Percentiles rank a stretch among this genome's conserved stretches.
phyloP scores from a whole-genome alignment of 768 basidiomycete genomes.

The Coprinopsis cinerea region DNA sequence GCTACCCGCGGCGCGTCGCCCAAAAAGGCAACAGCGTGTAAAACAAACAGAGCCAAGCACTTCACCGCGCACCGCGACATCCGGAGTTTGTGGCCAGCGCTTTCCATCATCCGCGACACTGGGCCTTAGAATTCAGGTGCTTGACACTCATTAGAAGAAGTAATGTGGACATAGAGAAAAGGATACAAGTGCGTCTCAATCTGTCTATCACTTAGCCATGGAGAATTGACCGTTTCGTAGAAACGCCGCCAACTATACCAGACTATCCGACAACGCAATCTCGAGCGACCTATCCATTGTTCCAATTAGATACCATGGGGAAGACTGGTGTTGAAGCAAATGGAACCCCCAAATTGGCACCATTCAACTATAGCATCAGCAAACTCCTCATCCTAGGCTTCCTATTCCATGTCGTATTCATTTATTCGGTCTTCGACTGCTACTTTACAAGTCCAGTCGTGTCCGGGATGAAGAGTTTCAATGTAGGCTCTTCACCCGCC shows the following conservation, averaged over 20 bases:
- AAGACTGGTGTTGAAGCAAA: neutral
- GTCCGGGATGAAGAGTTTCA: slow-evolving; percentile 63
- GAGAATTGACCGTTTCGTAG: no score
- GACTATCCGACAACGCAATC: no score
- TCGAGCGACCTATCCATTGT: no score
- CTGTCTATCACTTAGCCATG: no score
- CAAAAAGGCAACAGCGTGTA: neutral
- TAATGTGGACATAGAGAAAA: no score
- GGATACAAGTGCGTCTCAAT: no score
- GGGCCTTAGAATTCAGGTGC: no score
- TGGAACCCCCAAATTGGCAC: neutral
- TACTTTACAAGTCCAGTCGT: slow-evolving; percentile 85
- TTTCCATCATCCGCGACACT: no score
- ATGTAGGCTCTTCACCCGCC: slow-evolving; percentile 41
- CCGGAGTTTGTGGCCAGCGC: no score
- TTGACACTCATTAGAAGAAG: no score
- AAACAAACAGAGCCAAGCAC: neutral
- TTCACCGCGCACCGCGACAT: neutral
- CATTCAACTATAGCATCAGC: slow-evolving; percentile 29
- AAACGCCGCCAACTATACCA: no score
- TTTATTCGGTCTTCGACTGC: slow-evolving; percentile 75
- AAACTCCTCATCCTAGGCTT: slow-evolving; percentile 60
- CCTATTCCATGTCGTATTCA: slow-evolving; percentile 69
- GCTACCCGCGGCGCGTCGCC: neutral
- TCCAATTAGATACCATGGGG: neutral